Base-by-base conservation (phyloP, 768 basidiomycete species). In the Leccinum ochraceum region DNA sequence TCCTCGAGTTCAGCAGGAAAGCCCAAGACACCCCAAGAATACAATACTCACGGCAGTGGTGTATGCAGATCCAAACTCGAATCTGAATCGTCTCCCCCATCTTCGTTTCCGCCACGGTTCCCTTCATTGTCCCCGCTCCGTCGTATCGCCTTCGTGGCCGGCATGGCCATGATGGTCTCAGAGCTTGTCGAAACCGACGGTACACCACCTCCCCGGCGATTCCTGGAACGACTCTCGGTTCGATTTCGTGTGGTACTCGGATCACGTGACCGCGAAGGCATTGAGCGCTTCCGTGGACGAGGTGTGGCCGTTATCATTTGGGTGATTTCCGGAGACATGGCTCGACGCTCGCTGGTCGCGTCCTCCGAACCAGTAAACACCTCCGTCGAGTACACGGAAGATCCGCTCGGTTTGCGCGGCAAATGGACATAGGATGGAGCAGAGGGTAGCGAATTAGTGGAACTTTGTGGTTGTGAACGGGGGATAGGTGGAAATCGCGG, bases 51-150 rank as follows among this genome's bases (percentile, higher is more conserved):
- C 87, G 87, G 86, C 9, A 89, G 69, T 0, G 87, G 86, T 1
- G 87, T 89, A 65, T 88, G 86, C 34, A 89, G 66, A 73, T 89
- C 87, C 54, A 88, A 69, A 70, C 85, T 86, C 17, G 86, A 87
- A 74, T 87, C 86, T 1, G 80, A 80, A n/a, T 83, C 83, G 26
- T 75, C 74, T 1, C 61, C 79, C 10, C 71, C 76, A 5, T 71
- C 67, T 36, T 71, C 76, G 13, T 36, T 36, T 52, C 67, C 63
- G 20, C n/a, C 54, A 42, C 50, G 0, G 3, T 4, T 6, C 0
- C 1, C 55, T 13, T 54, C 61, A 11, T 53, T 58, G 3, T 44
- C 56, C 14, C 60, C 53, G 52, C 61, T 57, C 30, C 55, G 4
- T 46, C 54, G 51, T 14, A 52, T 39, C 13, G 8, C 42, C 53